Percentiles rank a stretch among this genome's conserved stretches.
phyloP scores from a whole-genome alignment of 352 stramenopile species.

The Phytophthora europaea region DNA sequence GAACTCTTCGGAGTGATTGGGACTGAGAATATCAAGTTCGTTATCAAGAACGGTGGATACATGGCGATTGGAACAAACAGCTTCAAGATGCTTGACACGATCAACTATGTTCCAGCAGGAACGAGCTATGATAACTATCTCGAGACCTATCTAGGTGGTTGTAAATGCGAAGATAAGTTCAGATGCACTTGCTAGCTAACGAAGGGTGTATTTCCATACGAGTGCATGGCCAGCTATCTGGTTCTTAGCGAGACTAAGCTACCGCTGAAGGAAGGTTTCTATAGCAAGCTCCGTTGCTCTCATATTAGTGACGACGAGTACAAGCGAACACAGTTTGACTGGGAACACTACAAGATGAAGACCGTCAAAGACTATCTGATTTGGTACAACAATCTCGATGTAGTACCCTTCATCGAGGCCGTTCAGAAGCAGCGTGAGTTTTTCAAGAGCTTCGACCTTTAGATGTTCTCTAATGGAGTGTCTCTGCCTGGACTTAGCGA shows the following conservation, averaged over 20 bases:
- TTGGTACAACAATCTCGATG: constrained; percentile 38
- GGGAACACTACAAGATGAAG: constrained; percentile 51
- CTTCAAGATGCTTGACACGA: constrained; percentile 46
- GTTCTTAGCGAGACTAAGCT: constrained; percentile 32
- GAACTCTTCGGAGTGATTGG: constrained; percentile 17
- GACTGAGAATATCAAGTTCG: constrained; percentile 17
- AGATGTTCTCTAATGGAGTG: constrained; percentile 43
- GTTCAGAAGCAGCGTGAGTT: constrained; percentile 29
- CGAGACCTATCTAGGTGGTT: constrained; percentile 40
- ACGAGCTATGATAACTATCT: constrained; percentile 45
- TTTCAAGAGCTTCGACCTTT: constrained; percentile 29
- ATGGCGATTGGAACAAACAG: constrained; percentile 32
- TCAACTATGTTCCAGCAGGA: constrained; percentile 42
- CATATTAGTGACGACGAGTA: too few relatives aligned
- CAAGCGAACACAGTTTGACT: constrained; percentile 38
- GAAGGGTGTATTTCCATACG: constrained; percentile 44
- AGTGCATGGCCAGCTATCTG: constrained; percentile 45
- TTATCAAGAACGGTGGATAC: constrained; percentile 31
- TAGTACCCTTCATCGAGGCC: constrained; percentile 9
- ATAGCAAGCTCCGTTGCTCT: constrained; percentile 20
- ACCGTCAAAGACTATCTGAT: constrained; percentile 43
- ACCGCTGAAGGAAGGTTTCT: constrained; percentile 33
- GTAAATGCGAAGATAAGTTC: constrained; percentile 41
- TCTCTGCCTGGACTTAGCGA: constrained; percentile 24
- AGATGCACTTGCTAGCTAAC: constrained; percentile 31